A percentile compares a stretch with the other conserved stretches of the same genome.
Conservation (phyloP, 2,329 filamentous ascomycete species). For the Alternaria sp. region DNA sequence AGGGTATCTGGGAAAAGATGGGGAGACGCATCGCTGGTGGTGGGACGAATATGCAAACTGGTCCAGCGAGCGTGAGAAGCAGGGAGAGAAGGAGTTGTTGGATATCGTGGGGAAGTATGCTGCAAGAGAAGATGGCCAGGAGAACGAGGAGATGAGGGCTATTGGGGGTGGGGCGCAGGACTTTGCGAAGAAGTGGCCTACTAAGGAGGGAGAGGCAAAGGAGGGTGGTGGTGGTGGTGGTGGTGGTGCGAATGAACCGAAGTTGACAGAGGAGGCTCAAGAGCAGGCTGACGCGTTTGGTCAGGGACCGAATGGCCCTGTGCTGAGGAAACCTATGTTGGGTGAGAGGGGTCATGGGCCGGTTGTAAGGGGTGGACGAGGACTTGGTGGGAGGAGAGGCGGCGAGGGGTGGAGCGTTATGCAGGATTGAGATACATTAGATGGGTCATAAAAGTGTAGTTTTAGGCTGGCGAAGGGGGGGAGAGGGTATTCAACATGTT, state of each 20-base stretch:
- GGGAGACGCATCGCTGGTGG: conserved; percentile 63
- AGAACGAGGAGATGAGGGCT: conserved; percentile 41
- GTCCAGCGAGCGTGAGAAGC: conserved; percentile 40
- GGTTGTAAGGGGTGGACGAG: conserved; percentile 26
- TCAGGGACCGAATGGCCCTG: conserved; percentile 20
- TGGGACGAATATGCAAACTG: conserved; percentile 59
- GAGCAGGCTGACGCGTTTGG: conserved; percentile 12
- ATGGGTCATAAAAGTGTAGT: background rate
- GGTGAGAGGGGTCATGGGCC: conserved; percentile 43
- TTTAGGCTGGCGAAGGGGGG: background rate
- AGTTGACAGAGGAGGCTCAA: conserved; percentile 3
- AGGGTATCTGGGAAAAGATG: conserved; percentile 61
- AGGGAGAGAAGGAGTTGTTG: conserved; percentile 32
- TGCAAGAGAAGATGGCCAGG: conserved; percentile 30
- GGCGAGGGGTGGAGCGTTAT: conserved; percentile 31
- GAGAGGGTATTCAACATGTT: background rate
- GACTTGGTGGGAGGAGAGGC: conserved; percentile 13
- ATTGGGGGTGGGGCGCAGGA: conserved; percentile 43
- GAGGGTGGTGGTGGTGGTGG: background rate
- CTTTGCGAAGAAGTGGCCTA: conserved; percentile 42
- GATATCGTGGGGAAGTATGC: conserved; percentile 33
- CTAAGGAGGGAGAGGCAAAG: background rate
- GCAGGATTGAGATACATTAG: conserved; percentile 15
- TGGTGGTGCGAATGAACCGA: background rate
- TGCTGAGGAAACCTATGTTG: conserved; percentile 30